phyloP scores from a whole-genome alignment of 2,329 filamentous ascomycete species.

The Alternaria novae-zelandiae region DNA sequence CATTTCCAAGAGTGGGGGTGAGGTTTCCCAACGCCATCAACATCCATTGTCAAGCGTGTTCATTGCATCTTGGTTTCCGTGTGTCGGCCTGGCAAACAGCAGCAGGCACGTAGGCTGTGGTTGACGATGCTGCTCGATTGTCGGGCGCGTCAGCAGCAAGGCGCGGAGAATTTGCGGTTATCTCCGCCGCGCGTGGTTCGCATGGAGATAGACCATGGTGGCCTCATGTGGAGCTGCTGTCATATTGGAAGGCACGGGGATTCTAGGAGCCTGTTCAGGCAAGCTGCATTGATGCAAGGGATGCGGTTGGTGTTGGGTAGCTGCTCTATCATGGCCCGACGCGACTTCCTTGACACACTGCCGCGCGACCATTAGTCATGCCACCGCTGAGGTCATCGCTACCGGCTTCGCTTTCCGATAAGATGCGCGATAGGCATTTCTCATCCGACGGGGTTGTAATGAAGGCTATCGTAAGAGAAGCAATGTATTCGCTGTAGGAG shows the following conservation, averaged over 20 bases:
- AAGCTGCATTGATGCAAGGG: not conserved
- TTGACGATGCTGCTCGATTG: not conserved
- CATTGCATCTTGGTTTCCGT: not conserved
- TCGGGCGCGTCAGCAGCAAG: not conserved
- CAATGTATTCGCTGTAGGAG: not conserved
- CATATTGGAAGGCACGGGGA: not conserved
- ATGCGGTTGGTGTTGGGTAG: not conserved
- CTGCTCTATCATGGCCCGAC: not conserved
- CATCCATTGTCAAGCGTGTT: not conserved
- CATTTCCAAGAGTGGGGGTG: conserved; percentile 24
- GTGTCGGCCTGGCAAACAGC: not conserved
- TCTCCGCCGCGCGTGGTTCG: not conserved
- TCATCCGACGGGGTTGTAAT: not conserved
- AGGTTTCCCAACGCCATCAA: not conserved
- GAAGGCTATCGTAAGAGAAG: not conserved
- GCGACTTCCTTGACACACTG: conserved; percentile 17
- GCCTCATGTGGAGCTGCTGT: not conserved
- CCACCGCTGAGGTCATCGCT: not conserved
- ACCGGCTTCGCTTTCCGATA: conserved; percentile 1
- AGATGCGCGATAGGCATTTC: not conserved
- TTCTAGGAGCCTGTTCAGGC: not conserved
- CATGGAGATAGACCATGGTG: not conserved
- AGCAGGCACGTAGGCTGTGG: not conserved
- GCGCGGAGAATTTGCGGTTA: not conserved
- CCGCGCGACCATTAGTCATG: conserved; percentile 20